Evolutionary conservation across 2,329 filamentous ascomycete species (phyloP).

Genomic region (Calonectria fujianensis): DNA sequence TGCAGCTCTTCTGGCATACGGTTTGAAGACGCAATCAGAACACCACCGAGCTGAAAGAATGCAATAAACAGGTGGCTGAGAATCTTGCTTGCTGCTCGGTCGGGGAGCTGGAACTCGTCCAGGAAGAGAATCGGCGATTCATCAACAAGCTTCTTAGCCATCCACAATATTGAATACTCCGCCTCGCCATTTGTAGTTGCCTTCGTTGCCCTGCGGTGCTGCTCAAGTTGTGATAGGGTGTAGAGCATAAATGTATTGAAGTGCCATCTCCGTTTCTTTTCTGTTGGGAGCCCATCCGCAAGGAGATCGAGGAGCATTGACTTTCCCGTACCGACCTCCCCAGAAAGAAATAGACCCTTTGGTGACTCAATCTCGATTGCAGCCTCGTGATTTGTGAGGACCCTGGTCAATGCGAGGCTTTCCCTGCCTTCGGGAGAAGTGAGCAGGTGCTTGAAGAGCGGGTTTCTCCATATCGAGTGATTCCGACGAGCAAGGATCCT

Average conservation of each 20-base stretch:
- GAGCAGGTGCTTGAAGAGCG: slow-evolving; percentile 76
- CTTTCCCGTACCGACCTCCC: slow-evolving; percentile 89
- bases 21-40: slow-evolving; percentile 87
- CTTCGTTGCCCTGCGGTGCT: slow-evolving; percentile 69
- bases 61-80: slow-evolving; percentile 85
- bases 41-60: slow-evolving; percentile 89
- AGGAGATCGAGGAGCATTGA: slow-evolving; percentile 90
- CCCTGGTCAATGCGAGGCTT: slow-evolving; percentile 78
- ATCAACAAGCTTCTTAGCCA: slow-evolving; percentile 85
- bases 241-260: slow-evolving; percentile 93
- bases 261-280: slow-evolving; percentile 85
- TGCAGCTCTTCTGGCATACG: slow-evolving; percentile 88
- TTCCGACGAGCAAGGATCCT: slow-evolving; percentile 68
- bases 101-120: slow-evolving; percentile 89
- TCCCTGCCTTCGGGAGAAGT: slow-evolving; percentile 73
- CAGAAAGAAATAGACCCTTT: slow-evolving; percentile 84
- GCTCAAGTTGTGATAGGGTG: slow-evolving; percentile 82
- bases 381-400: slow-evolving; percentile 82
- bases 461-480: slow-evolving; percentile 76
- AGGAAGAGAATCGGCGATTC: slow-evolving; percentile 86
- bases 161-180: slow-evolving; percentile 81
- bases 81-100: slow-evolving; percentile 85
- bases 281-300: slow-evolving; percentile 84
- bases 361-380: slow-evolving; percentile 84
- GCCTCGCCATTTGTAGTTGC: slow-evolving; percentile 48